These are phyloP conservation scores for Lathyrus tuberosus DNA, from an alignment of 306 rosid species.

Conservation along the genomic window DNA sequence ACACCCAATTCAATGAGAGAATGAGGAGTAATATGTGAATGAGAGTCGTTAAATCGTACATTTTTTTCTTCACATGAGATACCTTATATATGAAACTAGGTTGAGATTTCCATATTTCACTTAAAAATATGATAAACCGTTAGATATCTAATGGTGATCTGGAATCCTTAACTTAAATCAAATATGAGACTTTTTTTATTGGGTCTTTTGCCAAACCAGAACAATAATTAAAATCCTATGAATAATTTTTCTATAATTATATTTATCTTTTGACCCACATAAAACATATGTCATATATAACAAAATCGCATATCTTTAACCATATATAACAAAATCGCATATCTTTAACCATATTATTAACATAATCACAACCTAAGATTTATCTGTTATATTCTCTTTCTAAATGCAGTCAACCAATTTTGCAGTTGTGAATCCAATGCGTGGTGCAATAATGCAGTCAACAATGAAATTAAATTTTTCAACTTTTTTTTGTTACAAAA, in stretches of 20 bases:
- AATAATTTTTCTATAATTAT: background rate
- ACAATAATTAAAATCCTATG: background rate
- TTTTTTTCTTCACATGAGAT: too few species aligned
- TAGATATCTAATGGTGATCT: too few species aligned
- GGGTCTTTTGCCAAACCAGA: too few species aligned
- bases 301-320: background rate
- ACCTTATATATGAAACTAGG: too few species aligned
- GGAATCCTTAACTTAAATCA: too few species aligned
- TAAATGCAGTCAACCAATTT: too few species aligned
- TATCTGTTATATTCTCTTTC: background rate
- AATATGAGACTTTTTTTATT: too few species aligned
- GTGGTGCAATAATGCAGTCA: background rate
- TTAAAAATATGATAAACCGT: too few species aligned
- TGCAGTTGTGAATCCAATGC: background rate
- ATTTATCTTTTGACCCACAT: background rate
- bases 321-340: background rate
- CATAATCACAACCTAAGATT: background rate
- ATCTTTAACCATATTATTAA: background rate
- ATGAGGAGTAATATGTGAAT: too few species aligned
- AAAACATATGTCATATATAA: background rate
- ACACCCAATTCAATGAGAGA: too few species aligned
- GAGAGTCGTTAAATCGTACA: too few species aligned
- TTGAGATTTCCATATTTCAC: too few species aligned
- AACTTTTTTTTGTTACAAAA: constrained; percentile 5
- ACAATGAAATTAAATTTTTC: background rate